Evolutionary conservation across 257 asterid genomes (phyloP), one percentile per base, ranked within the genome.

Genomic region (Handroanthus guayacan): DNA sequence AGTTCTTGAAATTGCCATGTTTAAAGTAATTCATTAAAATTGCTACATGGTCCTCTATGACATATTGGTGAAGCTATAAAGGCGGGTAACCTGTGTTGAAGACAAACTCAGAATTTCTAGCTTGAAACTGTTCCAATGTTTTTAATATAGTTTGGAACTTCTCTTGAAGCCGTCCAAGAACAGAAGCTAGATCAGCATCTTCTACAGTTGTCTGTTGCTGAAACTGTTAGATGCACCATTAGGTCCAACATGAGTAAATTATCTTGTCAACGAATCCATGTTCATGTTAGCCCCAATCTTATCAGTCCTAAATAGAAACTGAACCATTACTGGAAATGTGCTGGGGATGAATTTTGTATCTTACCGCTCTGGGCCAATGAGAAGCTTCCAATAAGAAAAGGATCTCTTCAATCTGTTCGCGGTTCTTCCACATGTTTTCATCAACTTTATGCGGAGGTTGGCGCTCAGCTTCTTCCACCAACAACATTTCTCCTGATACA

Each of bases 401-500:
- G 75, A 95, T 91, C 87, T 95, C 98, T 79, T 95, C 99, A 67
- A 92, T 87, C 82, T 91, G 99, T 71, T 95, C 98, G 51, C 99
- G 83, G 67, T 95, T 92, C 90, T 88, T 95, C 99, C 98, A 95
- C 91, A 95, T 82, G 81, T 95, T 95, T 74, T 92, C 98, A 61
- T 95, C 99, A 57, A 95, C 92, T 87, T 95, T 95, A 86, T 92
- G 99, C 34, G 99, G 99, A 82, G 97, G 91, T 70, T 86, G 82
- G 66, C 87, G 71, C 55, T 89, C 93, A 34, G 98, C 97, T 82
- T 92, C 99, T 62, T 75, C 85, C 38, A 87, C 70, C 82, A 92
- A 81, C 48, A 84, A 76, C 55, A 62, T 83, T 79, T 92, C 97
- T 71, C 90, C 99, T 95, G 82, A 78, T 45, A 81, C 17, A 77